phyloP scores from a whole-genome alignment of 805 yeast genomes.

The Wickerhamiella lipophila region DNA sequence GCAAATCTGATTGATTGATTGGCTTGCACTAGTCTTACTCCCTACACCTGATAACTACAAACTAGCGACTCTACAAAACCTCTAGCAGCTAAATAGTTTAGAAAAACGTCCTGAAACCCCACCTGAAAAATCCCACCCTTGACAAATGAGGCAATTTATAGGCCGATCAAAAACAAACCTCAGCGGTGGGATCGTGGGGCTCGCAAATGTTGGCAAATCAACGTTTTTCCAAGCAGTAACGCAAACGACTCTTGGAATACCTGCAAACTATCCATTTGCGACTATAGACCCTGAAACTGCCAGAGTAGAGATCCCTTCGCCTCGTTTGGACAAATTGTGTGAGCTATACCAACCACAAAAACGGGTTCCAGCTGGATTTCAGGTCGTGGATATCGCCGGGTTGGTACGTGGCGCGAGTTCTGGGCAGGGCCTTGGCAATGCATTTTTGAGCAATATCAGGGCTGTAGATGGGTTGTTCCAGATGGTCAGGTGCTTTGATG shows the following conservation, averaged over 20 bases:
- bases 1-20: no score
- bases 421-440: conserved; percentile 66
- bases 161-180: conserved; percentile 20
- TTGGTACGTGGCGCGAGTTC: conserved; percentile 49
- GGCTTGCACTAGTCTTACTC: no score
- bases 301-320: conserved; percentile 83
- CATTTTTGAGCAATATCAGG: conserved; percentile 53
- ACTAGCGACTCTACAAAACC: no score
- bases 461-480: conserved; percentile 63
- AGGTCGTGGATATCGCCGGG: conserved; percentile 59
- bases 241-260: conserved; percentile 81
- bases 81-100: no score
- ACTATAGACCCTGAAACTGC: conserved; percentile 98
- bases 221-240: conserved; percentile 97
- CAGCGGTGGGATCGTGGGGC: conserved; percentile 40
- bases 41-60: no score
- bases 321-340: conserved; percentile 66
- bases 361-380: conserved; percentile 43
- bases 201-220: conserved; percentile 76
- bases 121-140: background rate
- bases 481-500: conserved; percentile 52
- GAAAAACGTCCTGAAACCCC: no score
- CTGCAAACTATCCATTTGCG: conserved; percentile 97
- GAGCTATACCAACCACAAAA: conserved; percentile 40
- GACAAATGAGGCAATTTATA: conserved; percentile 11